Percentiles rank a stretch among this genome's conserved stretches.
phyloP scores from a whole-genome alignment of 148 eudicot genomes.

The Chenopodium suecicum region DNA sequence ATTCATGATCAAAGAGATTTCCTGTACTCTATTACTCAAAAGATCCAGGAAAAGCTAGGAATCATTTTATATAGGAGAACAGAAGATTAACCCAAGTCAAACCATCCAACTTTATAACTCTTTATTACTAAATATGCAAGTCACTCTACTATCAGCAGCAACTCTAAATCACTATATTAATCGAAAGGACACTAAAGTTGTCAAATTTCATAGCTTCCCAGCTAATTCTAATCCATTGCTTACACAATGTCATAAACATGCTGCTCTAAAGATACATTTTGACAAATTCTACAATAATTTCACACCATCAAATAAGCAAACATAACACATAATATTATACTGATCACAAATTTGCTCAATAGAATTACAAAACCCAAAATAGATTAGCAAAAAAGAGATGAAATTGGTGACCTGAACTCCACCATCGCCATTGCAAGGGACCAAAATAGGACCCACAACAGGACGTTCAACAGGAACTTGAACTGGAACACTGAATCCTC shows the following conservation, averaged over 20 bases:
- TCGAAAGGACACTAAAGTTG: neutral
- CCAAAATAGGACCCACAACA: conserved; percentile 52
- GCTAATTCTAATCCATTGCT: no score
- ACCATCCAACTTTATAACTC: neutral
- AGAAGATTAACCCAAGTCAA: neutral
- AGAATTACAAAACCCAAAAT: neutral
- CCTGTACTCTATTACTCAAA: neutral
- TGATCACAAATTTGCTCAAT: neutral
- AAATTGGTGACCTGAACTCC: conserved; percentile 69
- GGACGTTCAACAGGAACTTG: conserved; percentile 70
- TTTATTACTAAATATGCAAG: neutral
- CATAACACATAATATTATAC: neutral
- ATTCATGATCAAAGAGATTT: neutral
- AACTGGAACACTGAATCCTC: conserved; percentile 80
- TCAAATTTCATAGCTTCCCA: no score
- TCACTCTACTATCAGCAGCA: neutral
- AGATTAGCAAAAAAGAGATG: neutral
- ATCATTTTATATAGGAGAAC: neutral
- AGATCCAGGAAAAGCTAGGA: neutral
- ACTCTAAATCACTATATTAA: neutral
- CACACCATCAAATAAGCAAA: neutral
- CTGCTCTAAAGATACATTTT: no score
- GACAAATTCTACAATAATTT: no score
- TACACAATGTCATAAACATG: no score
- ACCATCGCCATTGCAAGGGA: conserved; percentile 65